Percentiles rank a stretch among this genome's conserved stretches.
These are phyloP conservation scores for Isabelozyma gotoi DNA, from an alignment of 805 yeast species.

Conservation along the genomic window DNA sequence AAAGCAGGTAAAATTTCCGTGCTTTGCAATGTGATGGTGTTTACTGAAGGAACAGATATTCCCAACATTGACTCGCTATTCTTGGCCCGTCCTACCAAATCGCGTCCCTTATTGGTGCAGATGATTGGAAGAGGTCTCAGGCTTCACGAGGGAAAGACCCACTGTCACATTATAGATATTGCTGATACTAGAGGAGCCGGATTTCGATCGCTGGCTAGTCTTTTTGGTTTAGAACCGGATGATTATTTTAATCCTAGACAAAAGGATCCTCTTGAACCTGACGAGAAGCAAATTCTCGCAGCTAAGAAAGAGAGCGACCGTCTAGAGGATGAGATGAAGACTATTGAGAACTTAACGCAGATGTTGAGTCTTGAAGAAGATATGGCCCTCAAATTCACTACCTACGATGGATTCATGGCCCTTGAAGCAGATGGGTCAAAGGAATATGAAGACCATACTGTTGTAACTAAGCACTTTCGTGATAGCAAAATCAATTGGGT, in stretches of 20 bases:
- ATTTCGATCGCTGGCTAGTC: slow-evolving; percentile 54
- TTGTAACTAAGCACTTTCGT: slow-evolving; percentile 13
- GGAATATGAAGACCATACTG: slow-evolving; percentile 8
- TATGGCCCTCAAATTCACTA: slow-evolving; percentile 28
- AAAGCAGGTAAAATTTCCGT: slow-evolving; percentile 64
- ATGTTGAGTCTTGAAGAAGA: slow-evolving; percentile 9
- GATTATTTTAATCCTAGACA: too few species aligned
- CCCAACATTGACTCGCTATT: slow-evolving; percentile 83
- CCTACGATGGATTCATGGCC: slow-evolving; percentile 39
- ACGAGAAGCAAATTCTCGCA: slow-evolving; percentile 8
- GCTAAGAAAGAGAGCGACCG: slow-evolving; percentile 9
- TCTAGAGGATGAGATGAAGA: slow-evolving; percentile 9
- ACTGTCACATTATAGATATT: slow-evolving; percentile 77
- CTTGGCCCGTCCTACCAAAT: slow-evolving; percentile 77
- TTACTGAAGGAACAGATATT: slow-evolving; percentile 94
- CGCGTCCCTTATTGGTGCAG: slow-evolving; percentile 69
- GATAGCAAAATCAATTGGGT: slow-evolving; percentile 20
- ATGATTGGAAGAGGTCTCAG: slow-evolving; percentile 93
- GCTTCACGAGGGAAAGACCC: slow-evolving; percentile 54
- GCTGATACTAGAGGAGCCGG: slow-evolving; percentile 61
- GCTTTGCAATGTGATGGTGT: slow-evolving; percentile 81
- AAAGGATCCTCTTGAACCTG: slow-evolving; percentile 25
- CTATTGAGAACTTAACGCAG: slow-evolving; percentile 9
- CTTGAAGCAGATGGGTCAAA: slow-evolving; percentile 10
- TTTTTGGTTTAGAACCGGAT: slow-evolving; percentile 33